phyloP scores from a whole-genome alignment of 441 rosid genomes.

The Croton laevigatus region DNA sequence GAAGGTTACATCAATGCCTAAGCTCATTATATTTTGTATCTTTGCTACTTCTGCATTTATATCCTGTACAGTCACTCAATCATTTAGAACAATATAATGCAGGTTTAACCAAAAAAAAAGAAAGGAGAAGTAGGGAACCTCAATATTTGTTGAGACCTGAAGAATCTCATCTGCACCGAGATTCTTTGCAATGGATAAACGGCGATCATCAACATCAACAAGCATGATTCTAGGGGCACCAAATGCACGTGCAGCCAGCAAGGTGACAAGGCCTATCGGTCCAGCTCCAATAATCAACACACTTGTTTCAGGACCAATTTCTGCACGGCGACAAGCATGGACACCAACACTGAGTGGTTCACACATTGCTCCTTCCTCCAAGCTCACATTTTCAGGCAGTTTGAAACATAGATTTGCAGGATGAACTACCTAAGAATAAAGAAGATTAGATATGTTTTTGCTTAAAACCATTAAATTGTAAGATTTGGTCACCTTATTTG shows the following conservation, averaged over 20 bases:
- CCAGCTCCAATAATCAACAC: conserved; percentile 80
- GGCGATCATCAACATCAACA: conserved; percentile 63
- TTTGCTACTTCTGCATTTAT: conserved; percentile 46
- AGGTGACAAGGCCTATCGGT: conserved; percentile 76
- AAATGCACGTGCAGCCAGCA: conserved; percentile 77
- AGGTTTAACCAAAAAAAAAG: neutral
- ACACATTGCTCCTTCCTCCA: conserved; percentile 95
- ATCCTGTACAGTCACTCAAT: conserved; percentile 37
- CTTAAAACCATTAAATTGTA: neutral
- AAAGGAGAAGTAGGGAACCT: conserved; percentile 33
- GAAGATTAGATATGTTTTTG: neutral
- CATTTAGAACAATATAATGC: no score
- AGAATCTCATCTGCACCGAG: conserved; percentile 64
- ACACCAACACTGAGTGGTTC: conserved; percentile 83
- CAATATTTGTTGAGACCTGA: conserved; percentile 51
- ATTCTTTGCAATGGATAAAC: conserved; percentile 62
- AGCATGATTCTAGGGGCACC: conserved; percentile 68
- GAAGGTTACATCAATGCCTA: conserved; percentile 60
- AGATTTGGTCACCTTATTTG: conserved; percentile 47
- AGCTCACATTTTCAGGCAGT: conserved; percentile 69
- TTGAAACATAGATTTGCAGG: conserved; percentile 81
- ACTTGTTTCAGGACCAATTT: conserved; percentile 62
- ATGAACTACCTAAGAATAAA: conserved; percentile 56
- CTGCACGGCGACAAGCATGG: conserved; percentile 78
- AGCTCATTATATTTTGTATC: conserved; percentile 50